Percentiles rank a stretch among this genome's conserved stretches.
Evolutionary conservation across 257 asterid species (phyloP).

Genomic region (Phtheirospermum japonicum): DNA sequence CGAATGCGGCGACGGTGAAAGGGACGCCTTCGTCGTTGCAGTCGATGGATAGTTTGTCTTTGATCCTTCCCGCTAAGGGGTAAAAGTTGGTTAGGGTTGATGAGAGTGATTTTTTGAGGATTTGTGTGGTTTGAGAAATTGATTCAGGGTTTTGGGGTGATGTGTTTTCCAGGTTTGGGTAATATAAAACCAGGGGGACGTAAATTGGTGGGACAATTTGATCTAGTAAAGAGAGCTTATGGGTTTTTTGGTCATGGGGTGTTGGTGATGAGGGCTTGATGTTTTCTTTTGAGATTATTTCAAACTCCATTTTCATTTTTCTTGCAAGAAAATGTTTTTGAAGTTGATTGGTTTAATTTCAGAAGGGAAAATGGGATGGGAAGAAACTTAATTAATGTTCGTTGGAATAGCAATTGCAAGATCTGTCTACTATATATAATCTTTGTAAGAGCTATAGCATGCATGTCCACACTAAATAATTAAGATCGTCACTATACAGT

Average conservation of each 20-base stretch:
- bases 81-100: conserved; percentile 34
- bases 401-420: background rate
- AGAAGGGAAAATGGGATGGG: too few species aligned
- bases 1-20: conserved; percentile 30
- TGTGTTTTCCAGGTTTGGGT: conserved; percentile 23
- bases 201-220: conserved; percentile 46
- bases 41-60: conserved; percentile 34
- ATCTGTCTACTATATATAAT: too few species aligned
- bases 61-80: conserved; percentile 48
- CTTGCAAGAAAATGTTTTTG: background rate
- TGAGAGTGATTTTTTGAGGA: conserved; percentile 42
- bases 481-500: too few species aligned
- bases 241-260: conserved; percentile 30
- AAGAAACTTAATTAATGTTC: too few species aligned
- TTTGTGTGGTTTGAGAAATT: conserved; percentile 18
- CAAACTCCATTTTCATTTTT: conserved; percentile 35
- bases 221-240: conserved; percentile 44
- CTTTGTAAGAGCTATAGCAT: too few species aligned
- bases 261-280: conserved; percentile 52
- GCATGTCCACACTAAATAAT: too few species aligned
- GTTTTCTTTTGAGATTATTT: conserved; percentile 41
- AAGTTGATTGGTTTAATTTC: background rate
- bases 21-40: conserved; percentile 45
- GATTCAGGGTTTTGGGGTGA: background rate
- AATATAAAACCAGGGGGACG: conserved; percentile 41